Conservation (phyloP, 2,329 filamentous ascomycete species). For the Neoarthrinium moseri region DNA sequence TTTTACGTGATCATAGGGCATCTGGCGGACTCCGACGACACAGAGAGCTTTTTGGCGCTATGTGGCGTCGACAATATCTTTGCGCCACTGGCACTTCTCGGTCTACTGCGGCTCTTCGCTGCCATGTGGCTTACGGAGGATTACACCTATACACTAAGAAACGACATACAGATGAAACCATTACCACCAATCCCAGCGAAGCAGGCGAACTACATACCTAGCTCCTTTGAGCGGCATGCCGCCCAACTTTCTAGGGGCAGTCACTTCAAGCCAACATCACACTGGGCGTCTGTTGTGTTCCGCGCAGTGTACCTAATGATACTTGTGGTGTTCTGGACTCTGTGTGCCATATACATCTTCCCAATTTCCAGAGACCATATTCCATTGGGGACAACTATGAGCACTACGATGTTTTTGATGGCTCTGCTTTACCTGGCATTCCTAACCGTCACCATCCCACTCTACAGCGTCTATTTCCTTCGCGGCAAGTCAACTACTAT, state of each 20-base stretch:
- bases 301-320: conserved; percentile 12
- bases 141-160: background rate
- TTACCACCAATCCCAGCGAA: background rate
- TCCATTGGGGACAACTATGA: background rate
- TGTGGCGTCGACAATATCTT: conserved; percentile 9
- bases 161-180: background rate
- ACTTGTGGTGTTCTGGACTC: background rate
- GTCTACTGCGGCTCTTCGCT: background rate
- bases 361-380: no score
- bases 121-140: conserved; percentile 8
- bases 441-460: conserved; percentile 11
- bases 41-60: background rate
- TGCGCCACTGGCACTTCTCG: background rate
- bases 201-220: background rate
- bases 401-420: conserved; percentile 11
- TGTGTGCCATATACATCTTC: background rate
- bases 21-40: background rate
- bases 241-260: no score
- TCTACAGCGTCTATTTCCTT: conserved; percentile 17
- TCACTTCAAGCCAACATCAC: conserved; percentile 10
- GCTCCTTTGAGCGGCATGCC: no score
- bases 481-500: conserved; percentile 14
- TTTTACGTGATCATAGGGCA: background rate
- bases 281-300: conserved; percentile 12
- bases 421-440: conserved; percentile 17